Conservation (phyloP, 306 rosid species). For the Cicer yamashitae region DNA sequence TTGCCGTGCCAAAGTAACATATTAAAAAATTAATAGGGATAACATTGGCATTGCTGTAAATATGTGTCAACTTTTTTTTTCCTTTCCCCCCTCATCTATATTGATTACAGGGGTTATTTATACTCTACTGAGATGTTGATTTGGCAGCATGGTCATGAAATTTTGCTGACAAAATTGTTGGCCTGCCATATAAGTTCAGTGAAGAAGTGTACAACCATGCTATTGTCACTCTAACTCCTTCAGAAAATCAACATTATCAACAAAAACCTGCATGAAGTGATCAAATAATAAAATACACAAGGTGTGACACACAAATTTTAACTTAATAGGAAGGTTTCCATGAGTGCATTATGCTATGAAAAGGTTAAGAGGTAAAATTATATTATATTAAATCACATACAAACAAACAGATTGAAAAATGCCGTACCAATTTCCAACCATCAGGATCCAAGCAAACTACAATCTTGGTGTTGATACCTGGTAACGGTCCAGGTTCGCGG, state of each 20-base stretch:
- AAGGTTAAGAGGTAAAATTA: neutral
- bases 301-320: slow-evolving; percentile 2
- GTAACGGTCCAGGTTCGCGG: slow-evolving; percentile 92
- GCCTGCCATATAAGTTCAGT: slow-evolving; percentile 23
- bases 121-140: slow-evolving; percentile 23
- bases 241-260: slow-evolving; percentile 71
- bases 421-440: slow-evolving; percentile 90
- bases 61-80: slow-evolving; percentile 23
- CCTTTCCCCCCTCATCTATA: neutral
- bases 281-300: slow-evolving; percentile 11
- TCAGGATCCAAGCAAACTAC: slow-evolving; percentile 96
- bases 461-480: slow-evolving; percentile 90
- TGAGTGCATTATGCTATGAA: neutral
- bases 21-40: slow-evolving; percentile 20
- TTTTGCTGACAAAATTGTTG: slow-evolving; percentile 39
- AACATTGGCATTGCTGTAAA: slow-evolving; percentile 42
- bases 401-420: slow-evolving; percentile 38
- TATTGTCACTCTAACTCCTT: slow-evolving; percentile 65
- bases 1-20: slow-evolving; percentile 59
- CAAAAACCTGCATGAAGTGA: slow-evolving; percentile 61
- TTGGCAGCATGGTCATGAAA: slow-evolving; percentile 34
- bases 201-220: slow-evolving; percentile 40
- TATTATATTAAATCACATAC: neutral
- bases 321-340: slow-evolving; percentile 10
- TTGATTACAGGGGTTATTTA: slow-evolving; percentile 37